A percentile compares a stretch with the other conserved stretches of the same genome.
Evolutionary conservation across 2,329 filamentous ascomycete genomes (phyloP).

Genomic region (Colletotrichum sp.): DNA sequence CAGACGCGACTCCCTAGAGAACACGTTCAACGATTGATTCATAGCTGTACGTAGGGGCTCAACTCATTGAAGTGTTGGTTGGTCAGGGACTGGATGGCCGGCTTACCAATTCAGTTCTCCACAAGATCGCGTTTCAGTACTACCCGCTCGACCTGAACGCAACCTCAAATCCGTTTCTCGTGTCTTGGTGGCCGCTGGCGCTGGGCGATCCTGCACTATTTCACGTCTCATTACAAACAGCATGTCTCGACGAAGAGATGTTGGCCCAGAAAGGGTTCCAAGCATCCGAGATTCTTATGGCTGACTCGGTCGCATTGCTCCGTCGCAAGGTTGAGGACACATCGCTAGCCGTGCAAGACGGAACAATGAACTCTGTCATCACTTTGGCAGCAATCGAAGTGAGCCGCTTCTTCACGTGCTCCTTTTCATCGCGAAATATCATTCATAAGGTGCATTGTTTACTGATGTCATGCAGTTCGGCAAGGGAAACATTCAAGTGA

Average conservation of each 20-base stretch:
- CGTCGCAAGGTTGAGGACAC: slow-evolving; percentile 53
- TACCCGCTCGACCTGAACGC: slow-evolving; percentile 60
- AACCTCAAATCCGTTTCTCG: slow-evolving; percentile 61
- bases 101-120: slow-evolving; percentile 46
- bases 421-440: not conserved
- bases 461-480: slow-evolving; percentile 43
- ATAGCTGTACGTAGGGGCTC: slow-evolving; percentile 49
- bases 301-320: slow-evolving; percentile 58
- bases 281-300: slow-evolving; percentile 60
- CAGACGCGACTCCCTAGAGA: slow-evolving; percentile 53
- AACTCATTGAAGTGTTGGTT: not conserved
- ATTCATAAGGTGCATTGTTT: not conserved
- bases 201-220: slow-evolving; percentile 61
- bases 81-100: not conserved
- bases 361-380: slow-evolving; percentile 61
- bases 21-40: slow-evolving; percentile 60
- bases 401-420: slow-evolving; percentile 16
- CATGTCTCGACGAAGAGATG: slow-evolving; percentile 60
- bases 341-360: slow-evolving; percentile 54
- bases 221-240: slow-evolving; percentile 64
- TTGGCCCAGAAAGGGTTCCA: slow-evolving; percentile 56
- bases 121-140: slow-evolving; percentile 64
- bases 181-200: slow-evolving; percentile 66
- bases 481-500: slow-evolving; percentile 53
- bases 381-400: slow-evolving; percentile 65